Evolutionary conservation across 202 grass and related monocot genomes (phyloP).

Genomic region (Cymbopogon flexuosus): DNA sequence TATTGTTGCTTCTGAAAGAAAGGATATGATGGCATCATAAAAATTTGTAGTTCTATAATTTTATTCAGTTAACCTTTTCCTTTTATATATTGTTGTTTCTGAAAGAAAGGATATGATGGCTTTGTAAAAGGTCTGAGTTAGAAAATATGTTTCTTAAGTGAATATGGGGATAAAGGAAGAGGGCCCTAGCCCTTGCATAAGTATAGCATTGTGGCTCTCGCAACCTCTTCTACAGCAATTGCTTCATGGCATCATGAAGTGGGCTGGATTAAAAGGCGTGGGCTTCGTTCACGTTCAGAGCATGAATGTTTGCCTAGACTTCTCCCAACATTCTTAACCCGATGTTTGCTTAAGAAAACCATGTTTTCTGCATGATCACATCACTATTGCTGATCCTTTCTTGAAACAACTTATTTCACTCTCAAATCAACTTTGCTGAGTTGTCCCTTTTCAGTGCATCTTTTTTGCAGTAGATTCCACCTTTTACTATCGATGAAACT

Average conservation of each 20-base stretch:
- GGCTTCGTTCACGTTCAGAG: slow-evolving; percentile 79
- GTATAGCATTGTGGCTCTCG: slow-evolving; percentile 63
- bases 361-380: slow-evolving; percentile 61
- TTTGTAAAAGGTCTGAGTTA: slow-evolving; percentile 88
- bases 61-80: neutral
- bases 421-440: neutral
- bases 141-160: slow-evolving; percentile 39
- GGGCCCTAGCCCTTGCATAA: slow-evolving; percentile 68
- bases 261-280: slow-evolving; percentile 82
- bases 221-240: slow-evolving; percentile 78
- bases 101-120: slow-evolving; percentile 74
- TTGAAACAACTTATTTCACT: neutral
- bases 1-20: too few relatives aligned
- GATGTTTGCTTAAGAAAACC: slow-evolving; percentile 35
- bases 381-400: slow-evolving; percentile 61
- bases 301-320: slow-evolving; percentile 78
- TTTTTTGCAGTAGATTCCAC: neutral
- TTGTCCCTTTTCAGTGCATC: neutral
- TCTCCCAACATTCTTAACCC: slow-evolving; percentile 56
- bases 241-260: slow-evolving; percentile 48
- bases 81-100: neutral
- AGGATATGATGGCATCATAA: too few relatives aligned
- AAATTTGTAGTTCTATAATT: neutral
- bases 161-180: slow-evolving; percentile 47
- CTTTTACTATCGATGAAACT: neutral